phyloP scores from a whole-genome alignment of 495 filamentous ascomycete genomes.

The Penicillium ochrochloron region DNA sequence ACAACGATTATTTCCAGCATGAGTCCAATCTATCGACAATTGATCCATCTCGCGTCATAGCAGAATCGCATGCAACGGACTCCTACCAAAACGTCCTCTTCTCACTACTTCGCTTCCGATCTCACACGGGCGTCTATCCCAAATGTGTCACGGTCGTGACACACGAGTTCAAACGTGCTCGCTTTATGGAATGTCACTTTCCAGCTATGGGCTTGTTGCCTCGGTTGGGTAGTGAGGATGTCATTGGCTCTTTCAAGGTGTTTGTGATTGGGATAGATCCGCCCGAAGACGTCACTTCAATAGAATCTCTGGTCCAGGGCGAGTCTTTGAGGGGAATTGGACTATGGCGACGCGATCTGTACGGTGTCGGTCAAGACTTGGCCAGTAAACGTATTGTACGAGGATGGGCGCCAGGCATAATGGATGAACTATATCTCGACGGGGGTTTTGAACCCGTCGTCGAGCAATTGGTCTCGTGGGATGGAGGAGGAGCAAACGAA shows the following conservation, averaged over 20 bases:
- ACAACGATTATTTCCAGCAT: constrained; percentile 43
- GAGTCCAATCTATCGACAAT: constrained; percentile 8
- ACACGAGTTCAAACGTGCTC: constrained; percentile 71
- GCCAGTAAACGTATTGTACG: constrained; percentile 41
- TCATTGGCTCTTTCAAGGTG: constrained; percentile 44
- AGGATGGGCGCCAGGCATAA: constrained; percentile 46
- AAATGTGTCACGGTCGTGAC: constrained; percentile 68
- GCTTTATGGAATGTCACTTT: constrained; percentile 72
- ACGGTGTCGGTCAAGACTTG: constrained; percentile 45
- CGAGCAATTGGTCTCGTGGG: constrained; percentile 43
- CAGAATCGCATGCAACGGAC: constrained; percentile 74
- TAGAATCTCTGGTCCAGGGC: constrained; percentile 46
- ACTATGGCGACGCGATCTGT: constrained; percentile 50
- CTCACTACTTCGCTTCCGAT: constrained; percentile 64
- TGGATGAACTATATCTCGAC: constrained; percentile 31
- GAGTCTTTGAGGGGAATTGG: constrained; percentile 49
- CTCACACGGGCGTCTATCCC: constrained; percentile 42
- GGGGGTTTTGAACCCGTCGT: constrained; percentile 38
- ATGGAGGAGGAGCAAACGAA: constrained; percentile 42
- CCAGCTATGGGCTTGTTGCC: constrained; percentile 59
- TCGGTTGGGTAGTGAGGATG: not conserved
- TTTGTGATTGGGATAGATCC: constrained; percentile 72
- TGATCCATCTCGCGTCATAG: constrained; percentile 39
- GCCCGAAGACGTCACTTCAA: constrained; percentile 56
- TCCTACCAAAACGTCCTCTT: constrained; percentile 81